These are phyloP conservation scores for Nemania sp. DNA, from an alignment of 2,329 filamentous ascomycete species.

Conservation along the genomic window DNA sequence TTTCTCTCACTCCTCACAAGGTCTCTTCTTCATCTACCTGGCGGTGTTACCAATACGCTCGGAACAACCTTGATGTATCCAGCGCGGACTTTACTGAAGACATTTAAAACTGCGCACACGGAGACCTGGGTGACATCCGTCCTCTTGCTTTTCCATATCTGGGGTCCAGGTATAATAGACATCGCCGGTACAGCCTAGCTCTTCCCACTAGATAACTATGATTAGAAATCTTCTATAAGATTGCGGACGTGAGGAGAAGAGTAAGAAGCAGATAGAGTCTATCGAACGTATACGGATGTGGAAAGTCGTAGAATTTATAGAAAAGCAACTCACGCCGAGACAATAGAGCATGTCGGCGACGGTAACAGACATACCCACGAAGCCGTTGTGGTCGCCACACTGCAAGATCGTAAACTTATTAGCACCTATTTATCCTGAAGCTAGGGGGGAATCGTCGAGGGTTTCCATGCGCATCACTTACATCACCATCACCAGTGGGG, in stretches of 20 bases:
- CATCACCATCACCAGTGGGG: not conserved
- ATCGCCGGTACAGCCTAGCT: slow-evolving; percentile 1
- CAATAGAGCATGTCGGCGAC: slow-evolving; percentile 13
- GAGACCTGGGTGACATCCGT: slow-evolving; percentile 15
- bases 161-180: slow-evolving; percentile 4
- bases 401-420: not conserved
- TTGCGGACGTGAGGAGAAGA: not conserved
- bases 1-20: no score
- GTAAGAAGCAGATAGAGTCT: not conserved
- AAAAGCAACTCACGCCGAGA: slow-evolving; percentile 8
- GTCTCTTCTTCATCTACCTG: not conserved
- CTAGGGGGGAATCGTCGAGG: not conserved
- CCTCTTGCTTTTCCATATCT: not conserved
- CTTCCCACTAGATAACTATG: slow-evolving; percentile 10
- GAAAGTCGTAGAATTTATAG: not conserved
- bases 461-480: not conserved
- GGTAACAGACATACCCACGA: slow-evolving; percentile 13
- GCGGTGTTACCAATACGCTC: not conserved
- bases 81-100: not conserved
- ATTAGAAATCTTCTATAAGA: not conserved
- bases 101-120: slow-evolving; percentile 16
- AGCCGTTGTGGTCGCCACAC: not conserved
- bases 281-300: not conserved
- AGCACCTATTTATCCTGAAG: not conserved
- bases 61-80: not conserved